A percentile compares a stretch with the other conserved stretches of the same genome.
Conservation (phyloP, 352 stramenopile genomes). For the Blastocystis hominis region DNA sequence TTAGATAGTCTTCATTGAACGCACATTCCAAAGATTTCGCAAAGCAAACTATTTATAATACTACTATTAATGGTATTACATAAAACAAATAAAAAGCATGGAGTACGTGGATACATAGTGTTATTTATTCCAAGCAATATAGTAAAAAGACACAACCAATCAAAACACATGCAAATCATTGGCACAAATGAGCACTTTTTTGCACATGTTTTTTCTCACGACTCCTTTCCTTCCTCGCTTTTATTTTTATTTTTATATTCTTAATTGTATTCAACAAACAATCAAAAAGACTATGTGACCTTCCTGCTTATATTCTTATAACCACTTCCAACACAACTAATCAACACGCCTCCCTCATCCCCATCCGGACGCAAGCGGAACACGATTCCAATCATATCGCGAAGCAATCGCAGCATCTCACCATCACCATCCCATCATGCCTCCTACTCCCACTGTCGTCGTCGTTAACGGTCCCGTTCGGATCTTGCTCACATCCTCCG, state of each 20-base stretch:
- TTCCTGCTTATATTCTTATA: constrained; percentile 89
- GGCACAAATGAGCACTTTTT: too few relatives aligned
- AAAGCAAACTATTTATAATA: background rate
- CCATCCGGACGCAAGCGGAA: constrained; percentile 80
- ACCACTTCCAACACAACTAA: constrained; percentile 81
- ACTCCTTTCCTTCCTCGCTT: too few relatives aligned
- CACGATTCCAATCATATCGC: constrained; percentile 81
- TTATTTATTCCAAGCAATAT: background rate
- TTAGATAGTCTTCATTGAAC: background rate
- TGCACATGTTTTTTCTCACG: too few relatives aligned
- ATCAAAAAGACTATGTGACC: constrained; percentile 71
- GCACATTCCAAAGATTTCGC: background rate
- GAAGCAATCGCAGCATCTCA: constrained; percentile 75
- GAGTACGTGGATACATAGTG: too few relatives aligned
- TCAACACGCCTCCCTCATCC: constrained; percentile 73
- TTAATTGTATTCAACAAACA: background rate
- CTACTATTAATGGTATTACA: too few relatives aligned
- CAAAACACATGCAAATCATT: background rate
- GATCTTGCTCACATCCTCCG: constrained; percentile 89
- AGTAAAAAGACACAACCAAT: background rate
- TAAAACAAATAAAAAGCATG: too few relatives aligned
- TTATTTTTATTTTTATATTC: too few relatives aligned
- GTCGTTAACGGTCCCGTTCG: constrained; percentile 62
- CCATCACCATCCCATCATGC: background rate
- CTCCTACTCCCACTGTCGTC: constrained; percentile 42